These are phyloP conservation scores for Wickerhamomyces xylosicus DNA, from an alignment of 805 yeast species.

Conservation along the genomic window DNA sequence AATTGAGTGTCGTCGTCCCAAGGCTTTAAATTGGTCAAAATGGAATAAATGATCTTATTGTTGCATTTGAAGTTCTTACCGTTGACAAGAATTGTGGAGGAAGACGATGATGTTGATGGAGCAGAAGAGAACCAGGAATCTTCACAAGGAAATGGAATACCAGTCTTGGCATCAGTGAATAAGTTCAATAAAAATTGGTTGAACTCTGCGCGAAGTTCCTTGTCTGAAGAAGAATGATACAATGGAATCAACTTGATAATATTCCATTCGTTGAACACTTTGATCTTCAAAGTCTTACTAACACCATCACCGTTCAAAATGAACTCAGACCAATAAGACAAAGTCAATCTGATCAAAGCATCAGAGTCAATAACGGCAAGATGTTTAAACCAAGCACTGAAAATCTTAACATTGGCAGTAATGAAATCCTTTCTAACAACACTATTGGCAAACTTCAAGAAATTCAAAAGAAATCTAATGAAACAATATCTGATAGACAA, in stretches of 20 bases:
- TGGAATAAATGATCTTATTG: constrained; percentile 56
- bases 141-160: constrained; percentile 35
- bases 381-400: constrained; percentile 59
- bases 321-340: constrained; percentile 36
- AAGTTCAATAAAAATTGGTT: constrained; percentile 38
- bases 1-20: constrained; percentile 67
- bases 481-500: constrained; percentile 48
- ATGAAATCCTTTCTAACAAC: constrained; percentile 57
- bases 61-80: constrained; percentile 45
- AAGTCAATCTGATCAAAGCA: constrained; percentile 26
- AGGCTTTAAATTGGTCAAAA: constrained; percentile 62
- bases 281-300: constrained; percentile 60
- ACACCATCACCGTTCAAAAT: constrained; percentile 49
- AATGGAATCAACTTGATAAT: constrained; percentile 47
- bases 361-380: constrained; percentile 43
- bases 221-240: constrained; percentile 27
- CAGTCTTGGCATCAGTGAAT: constrained; percentile 38
- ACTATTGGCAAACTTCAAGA: constrained; percentile 40
- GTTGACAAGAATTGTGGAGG: constrained; percentile 30
- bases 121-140: constrained; percentile 38
- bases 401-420: constrained; percentile 41
- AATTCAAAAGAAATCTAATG: constrained; percentile 47
- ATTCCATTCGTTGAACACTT: constrained; percentile 70
- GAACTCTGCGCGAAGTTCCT: constrained; percentile 27
- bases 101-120: constrained; percentile 4